These are phyloP conservation scores for Spiraea crenata DNA, from an alignment of 331 rosid genomes.

Conservation along the genomic window DNA sequence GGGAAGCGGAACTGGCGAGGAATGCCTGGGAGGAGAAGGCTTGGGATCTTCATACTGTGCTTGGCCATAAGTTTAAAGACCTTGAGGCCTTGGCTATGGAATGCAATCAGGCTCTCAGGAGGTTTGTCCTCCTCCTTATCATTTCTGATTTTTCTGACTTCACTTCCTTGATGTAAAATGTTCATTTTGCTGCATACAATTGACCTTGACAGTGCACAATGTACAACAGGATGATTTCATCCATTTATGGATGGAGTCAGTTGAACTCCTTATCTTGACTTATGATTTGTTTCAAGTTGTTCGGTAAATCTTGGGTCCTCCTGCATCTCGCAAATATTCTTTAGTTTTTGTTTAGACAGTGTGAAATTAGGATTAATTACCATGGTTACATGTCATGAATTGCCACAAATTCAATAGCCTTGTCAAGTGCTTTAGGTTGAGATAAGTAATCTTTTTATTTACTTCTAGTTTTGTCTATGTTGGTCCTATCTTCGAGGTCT, in stretches of 20 bases:
- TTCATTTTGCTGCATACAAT: neutral
- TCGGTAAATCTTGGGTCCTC: neutral
- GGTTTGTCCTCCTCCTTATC: conserved; percentile 33
- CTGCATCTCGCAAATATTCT: neutral
- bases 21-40: conserved; percentile 75
- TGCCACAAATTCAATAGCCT: neutral
- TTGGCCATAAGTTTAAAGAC: conserved; percentile 61
- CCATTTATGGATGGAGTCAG: neutral
- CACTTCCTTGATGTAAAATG: neutral
- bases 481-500: neutral
- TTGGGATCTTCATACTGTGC: conserved; percentile 60
- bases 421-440: neutral
- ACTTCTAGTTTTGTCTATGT: neutral
- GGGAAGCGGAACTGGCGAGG: conserved; percentile 63
- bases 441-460: neutral
- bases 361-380: neutral
- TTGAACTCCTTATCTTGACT: neutral
- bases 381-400: neutral
- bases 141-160: neutral
- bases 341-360: neutral
- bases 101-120: conserved; percentile 69
- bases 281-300: neutral
- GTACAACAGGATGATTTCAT: neutral
- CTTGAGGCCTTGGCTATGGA: conserved; percentile 68
- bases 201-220: neutral